Evolutionary conservation across 306 rosid species (phyloP).

Genomic region (Albizia julibrissin): DNA sequence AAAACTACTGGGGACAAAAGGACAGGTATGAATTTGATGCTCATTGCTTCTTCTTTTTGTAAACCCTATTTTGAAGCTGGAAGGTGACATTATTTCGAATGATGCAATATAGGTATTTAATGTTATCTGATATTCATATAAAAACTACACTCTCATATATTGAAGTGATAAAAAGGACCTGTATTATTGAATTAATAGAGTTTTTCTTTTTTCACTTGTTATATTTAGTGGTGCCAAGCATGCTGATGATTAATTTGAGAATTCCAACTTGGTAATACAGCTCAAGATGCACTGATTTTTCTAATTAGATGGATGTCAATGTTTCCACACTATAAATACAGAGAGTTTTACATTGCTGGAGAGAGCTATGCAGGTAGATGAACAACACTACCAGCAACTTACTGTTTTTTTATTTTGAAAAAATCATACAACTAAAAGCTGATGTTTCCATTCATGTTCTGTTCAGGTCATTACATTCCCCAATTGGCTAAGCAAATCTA

Average conservation of each 20-base stretch:
- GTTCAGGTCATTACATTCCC: slow-evolving; percentile 80
- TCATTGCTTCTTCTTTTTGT: background rate
- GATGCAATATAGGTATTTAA: background rate
- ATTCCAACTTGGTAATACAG: slow-evolving; percentile 44
- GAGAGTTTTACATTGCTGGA: slow-evolving; percentile 82
- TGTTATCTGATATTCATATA: background rate
- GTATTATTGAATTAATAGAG: background rate
- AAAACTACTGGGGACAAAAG: slow-evolving; percentile 68
- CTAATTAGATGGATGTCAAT: slow-evolving; percentile 68
- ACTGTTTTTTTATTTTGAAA: background rate
- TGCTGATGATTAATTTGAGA: background rate
- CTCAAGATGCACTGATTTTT: slow-evolving; percentile 78
- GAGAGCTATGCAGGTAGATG: slow-evolving; percentile 84
- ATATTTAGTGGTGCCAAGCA: background rate
- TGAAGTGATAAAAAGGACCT: background rate
- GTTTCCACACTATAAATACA: slow-evolving; percentile 74
- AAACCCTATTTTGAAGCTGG: background rate
- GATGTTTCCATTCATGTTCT: background rate
- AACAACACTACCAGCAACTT: background rate
- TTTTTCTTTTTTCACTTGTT: background rate
- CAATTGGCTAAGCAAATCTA: slow-evolving; percentile 73
- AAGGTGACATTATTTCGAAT: background rate
- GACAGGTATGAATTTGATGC: slow-evolving; percentile 51
- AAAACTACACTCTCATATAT: background rate
- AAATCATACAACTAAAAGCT: background rate